Evolutionary conservation across 1,284 basidiomycete species (phyloP), one percentile per base, ranked within the genome.

Genomic region (Anthracocystis panici-leucophaei): DNA sequence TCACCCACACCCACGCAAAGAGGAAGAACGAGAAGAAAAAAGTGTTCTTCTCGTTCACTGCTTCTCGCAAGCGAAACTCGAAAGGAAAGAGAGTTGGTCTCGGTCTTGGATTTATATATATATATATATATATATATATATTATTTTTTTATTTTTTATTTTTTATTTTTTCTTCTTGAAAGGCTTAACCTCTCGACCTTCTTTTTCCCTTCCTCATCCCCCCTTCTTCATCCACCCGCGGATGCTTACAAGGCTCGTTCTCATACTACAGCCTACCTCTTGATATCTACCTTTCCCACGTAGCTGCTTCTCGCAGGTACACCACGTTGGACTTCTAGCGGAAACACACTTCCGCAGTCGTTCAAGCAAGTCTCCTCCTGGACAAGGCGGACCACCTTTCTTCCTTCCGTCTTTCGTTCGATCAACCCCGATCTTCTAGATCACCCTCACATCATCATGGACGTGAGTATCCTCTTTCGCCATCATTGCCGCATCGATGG

Each of bases 211-310:
- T 31, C 56, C 23, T 18, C 21, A 11, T 33, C 61, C 61, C 35
- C 35, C 3, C 35, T 38, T 52, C 45, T 5, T 35, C 56, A 56
- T 65, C 64, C 69, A 72, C 29, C 59, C 51, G 67, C 57, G 67
- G 67, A 70, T 61, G 48, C 45, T 38, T 12, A 60, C 46, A 62
- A 70, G 67, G 54, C 44, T 27, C 9, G 31, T 41, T 41, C 7
- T 3, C 9, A 41, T 20, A 6, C 38, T 21, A 21, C 18, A 51
- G 49, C 54, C 45, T 48, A 35, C 11, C 23, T 5, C 44, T 60
- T 50, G 57, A 18, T 40, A 33, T 48, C 33, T 50, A 29, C 48
- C 12, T 27, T 27, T 31, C 35, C 29, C 18, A 10, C 12, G 52
- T 60, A 40, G 25, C 57, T 63, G 55, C 56, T 21, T 31, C 10